Evolutionary conservation across 768 basidiomycete genomes (phyloP).

Genomic region (Phylloporus arenicola): DNA sequence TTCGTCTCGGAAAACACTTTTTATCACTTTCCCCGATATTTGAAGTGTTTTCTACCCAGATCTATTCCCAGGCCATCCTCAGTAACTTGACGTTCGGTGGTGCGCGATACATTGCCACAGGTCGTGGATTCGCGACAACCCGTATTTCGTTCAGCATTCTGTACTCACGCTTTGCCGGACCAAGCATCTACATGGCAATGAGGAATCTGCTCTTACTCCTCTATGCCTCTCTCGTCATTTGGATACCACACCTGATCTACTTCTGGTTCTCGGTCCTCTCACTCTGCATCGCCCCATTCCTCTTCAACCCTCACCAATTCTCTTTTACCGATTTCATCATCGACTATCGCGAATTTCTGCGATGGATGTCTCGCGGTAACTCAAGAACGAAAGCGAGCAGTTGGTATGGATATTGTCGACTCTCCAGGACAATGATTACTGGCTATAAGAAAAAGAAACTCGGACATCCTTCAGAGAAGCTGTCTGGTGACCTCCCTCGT

Average conservation of each 20-base stretch:
- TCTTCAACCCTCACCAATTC: conserved; percentile 99
- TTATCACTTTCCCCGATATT: conserved; percentile 94
- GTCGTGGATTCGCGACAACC: conserved; percentile 97
- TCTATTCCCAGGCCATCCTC: conserved; percentile 94
- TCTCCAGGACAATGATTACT: conserved; percentile 95
- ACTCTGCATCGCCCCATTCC: conserved; percentile 92
- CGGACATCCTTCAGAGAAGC: conserved; percentile 95
- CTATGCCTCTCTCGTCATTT: conserved; percentile 87
- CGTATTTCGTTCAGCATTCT: conserved; percentile 94
- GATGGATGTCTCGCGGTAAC: conserved; percentile 99
- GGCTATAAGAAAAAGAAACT: conserved; percentile 99
- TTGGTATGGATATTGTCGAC: conserved; percentile 99
- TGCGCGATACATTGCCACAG: conserved; percentile 97
- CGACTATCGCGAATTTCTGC: conserved; percentile 95
- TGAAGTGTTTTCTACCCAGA: conserved; percentile 98
- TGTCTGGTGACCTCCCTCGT: conserved; percentile 90
- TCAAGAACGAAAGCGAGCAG: conserved; percentile 94
- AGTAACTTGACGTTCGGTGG: conserved; percentile 98
- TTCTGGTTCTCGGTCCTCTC: conserved; percentile 98
- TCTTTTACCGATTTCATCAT: conserved; percentile 95
- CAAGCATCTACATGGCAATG: conserved; percentile 99
- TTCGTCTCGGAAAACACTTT: conserved; percentile 96
- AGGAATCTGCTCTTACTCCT: conserved; percentile 85
- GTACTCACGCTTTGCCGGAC: conserved; percentile 97
- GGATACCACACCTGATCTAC: conserved; percentile 94